Evolutionary conservation across 164 flowering plant genomes (phyloP).

Genomic region (Magnolia sinica): DNA sequence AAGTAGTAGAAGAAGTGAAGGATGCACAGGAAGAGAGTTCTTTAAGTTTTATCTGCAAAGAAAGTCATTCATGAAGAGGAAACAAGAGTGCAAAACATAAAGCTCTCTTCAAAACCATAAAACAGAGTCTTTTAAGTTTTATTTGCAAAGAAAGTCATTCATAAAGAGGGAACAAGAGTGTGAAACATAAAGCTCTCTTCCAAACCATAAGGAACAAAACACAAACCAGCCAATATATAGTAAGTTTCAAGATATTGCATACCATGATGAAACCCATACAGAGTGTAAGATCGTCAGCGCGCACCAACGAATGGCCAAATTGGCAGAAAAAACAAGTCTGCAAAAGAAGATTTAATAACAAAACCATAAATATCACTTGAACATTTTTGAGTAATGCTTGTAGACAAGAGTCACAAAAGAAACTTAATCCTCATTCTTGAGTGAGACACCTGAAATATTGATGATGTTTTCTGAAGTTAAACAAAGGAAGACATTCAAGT

Average conservation of each 20-base stretch:
- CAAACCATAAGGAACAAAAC: neutral
- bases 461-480: neutral
- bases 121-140: neutral
- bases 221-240: neutral
- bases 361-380: neutral
- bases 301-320: slow-evolving; percentile 86
- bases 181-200: neutral
- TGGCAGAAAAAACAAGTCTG: slow-evolving; percentile 96
- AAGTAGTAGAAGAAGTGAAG: neutral
- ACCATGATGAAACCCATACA: slow-evolving; percentile 92
- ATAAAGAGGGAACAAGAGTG: neutral
- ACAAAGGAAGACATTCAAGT: neutral
- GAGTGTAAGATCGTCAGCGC: slow-evolving; percentile 82
- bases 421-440: neutral
- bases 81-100: neutral
- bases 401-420: neutral
- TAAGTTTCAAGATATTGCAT: slow-evolving; percentile 13
- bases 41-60: slow-evolving; percentile 1
- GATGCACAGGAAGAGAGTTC: neutral
- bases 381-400: neutral
- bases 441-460: neutral
- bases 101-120: neutral
- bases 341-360: slow-evolving; percentile 1
- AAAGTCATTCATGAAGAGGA: neutral
- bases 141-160: neutral